These are phyloP conservation scores for Pichia thaimueangensis DNA, from an alignment of 805 yeast genomes.

Conservation along the genomic window DNA sequence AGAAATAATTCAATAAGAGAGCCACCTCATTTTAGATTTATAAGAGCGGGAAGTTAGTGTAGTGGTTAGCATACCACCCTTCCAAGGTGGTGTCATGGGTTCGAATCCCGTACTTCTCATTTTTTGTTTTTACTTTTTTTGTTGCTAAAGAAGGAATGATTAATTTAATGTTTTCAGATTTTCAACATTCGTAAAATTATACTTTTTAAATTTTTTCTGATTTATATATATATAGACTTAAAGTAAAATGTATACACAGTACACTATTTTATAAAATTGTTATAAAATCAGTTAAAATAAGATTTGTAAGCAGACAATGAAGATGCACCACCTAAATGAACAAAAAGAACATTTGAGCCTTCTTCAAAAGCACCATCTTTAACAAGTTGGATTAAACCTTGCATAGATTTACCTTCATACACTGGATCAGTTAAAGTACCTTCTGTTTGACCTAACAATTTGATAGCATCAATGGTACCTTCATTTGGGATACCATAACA, in stretches of 20 bases:
- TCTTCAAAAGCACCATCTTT: conserved; percentile 23
- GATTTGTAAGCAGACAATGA: conserved; percentile 28
- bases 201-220: too few relatives aligned
- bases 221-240: too few relatives aligned
- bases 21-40: neutral
- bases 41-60: conserved; percentile 69
- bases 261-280: too few relatives aligned
- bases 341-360: conserved; percentile 28
- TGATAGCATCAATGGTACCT: conserved; percentile 33
- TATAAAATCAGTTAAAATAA: conserved; percentile 16
- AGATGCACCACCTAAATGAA: conserved; percentile 31
- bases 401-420: conserved; percentile 33
- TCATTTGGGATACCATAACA: conserved; percentile 32
- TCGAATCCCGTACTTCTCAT: conserved; percentile 88
- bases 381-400: conserved; percentile 26
- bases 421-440: conserved; percentile 34
- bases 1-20: too few relatives aligned
- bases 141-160: neutral
- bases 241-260: too few relatives aligned
- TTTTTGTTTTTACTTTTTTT: conserved; percentile 4
- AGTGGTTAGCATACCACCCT: conserved; percentile 90
- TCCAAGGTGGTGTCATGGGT: conserved; percentile 94
- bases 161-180: too few relatives aligned
- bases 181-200: too few relatives aligned
- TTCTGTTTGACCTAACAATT: conserved; percentile 30